Conservation (phyloP, 225 moss, liverwort and hornwort species). For the Pseudoscleropodium purum region DNA sequence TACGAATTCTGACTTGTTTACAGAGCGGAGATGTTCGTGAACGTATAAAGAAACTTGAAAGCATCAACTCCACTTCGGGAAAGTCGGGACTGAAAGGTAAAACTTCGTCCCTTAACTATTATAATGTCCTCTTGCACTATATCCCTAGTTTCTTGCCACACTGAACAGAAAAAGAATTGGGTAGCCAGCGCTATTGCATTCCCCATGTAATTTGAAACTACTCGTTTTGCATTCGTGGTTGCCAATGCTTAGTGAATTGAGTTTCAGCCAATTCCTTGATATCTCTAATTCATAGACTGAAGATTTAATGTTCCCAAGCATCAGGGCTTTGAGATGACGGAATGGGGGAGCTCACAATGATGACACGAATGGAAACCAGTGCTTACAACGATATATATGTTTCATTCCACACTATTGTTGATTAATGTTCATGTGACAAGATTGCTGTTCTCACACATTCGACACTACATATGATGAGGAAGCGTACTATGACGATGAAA, state of each 20-base stretch:
- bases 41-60: neutral
- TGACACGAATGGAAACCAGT: too few species aligned
- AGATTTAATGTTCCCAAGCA: neutral
- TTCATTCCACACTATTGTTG: neutral
- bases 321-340: neutral
- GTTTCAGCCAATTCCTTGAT: neutral
- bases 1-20: neutral
- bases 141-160: neutral
- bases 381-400: neutral
- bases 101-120: neutral
- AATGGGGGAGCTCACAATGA: neutral
- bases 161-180: neutral
- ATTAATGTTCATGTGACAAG: neutral
- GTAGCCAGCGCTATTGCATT: neutral
- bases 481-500: neutral
- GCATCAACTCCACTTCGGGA: neutral
- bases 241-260: neutral
- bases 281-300: neutral
- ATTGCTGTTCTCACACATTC: neutral
- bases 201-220: neutral
- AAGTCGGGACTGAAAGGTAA: constrained; percentile 17
- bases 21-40: constrained; percentile 14
- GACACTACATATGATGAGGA: neutral
- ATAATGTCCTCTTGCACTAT: too few species aligned
- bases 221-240: neutral